Evolutionary conservation across 805 yeast genomes (phyloP).

Genomic region (Pichia rugopelliculosa): DNA sequence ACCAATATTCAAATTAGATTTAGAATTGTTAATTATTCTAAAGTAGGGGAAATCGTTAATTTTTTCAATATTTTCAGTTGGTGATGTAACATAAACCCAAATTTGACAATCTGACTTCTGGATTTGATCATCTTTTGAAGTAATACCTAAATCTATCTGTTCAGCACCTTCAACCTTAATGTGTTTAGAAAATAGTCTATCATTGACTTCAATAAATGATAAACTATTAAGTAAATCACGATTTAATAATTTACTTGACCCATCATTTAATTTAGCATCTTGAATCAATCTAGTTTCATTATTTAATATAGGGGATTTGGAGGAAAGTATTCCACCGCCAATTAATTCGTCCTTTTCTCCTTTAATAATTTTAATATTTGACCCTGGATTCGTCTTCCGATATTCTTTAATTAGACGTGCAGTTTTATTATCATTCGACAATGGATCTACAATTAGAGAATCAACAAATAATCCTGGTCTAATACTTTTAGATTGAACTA

Average conservation of each 20-base stretch:
- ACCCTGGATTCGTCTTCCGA: conserved; percentile 6
- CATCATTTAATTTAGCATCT: conserved; percentile 21
- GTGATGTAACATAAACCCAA: conserved; percentile 23
- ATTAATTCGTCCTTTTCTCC: conserved; percentile 8
- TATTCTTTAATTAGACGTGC: conserved; percentile 11
- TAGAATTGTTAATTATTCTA: conserved; percentile 15
- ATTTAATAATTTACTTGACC: conserved; percentile 12
- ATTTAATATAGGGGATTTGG: conserved; percentile 26
- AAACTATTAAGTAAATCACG: conserved; percentile 24
- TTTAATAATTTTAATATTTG: conserved; percentile 14
- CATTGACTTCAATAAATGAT: conserved; percentile 25
- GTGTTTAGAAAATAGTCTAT: conserved; percentile 6
- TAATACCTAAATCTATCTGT: conserved; percentile 6
- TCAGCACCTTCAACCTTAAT: conserved; percentile 14
- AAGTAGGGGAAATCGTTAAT: conserved; percentile 24
- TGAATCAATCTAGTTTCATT: conserved; percentile 24
- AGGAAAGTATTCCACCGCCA: conserved; percentile 12
- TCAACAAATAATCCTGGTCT: conserved; percentile 20
- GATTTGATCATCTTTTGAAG: background rate
- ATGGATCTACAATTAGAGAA: conserved; percentile 26
- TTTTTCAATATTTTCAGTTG: conserved; percentile 17
- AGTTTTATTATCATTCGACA: conserved; percentile 21
- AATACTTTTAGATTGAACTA: conserved; percentile 18
- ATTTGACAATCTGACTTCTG: conserved; percentile 21
- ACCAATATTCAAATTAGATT: background rate